These are phyloP conservation scores for Kodamaea nitidulidarum DNA, from an alignment of 805 yeast genomes.

Conservation along the genomic window DNA sequence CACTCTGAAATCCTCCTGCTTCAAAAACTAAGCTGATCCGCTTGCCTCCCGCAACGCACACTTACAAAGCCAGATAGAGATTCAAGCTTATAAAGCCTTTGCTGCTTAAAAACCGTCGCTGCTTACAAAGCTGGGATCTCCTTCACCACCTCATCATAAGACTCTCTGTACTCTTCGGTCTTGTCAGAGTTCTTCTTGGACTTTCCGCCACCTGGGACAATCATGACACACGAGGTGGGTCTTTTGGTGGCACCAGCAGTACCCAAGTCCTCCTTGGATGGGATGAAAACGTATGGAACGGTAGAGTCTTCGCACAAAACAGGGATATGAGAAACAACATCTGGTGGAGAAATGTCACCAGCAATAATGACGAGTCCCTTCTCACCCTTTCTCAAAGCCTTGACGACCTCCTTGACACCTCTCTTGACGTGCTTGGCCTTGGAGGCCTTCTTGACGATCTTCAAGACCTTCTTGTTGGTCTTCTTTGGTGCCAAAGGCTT, in stretches of 20 bases:
- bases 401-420: constrained; percentile 98
- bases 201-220: constrained; percentile 92
- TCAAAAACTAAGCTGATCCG: too few species aligned
- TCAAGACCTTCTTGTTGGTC: constrained; percentile 88
- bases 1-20: too few species aligned
- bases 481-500: constrained; percentile 94
- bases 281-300: constrained; percentile 90
- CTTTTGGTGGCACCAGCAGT: constrained; percentile 99
- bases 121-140: constrained; percentile 57
- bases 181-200: constrained; percentile 67
- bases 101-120: background rate
- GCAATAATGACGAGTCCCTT: constrained; percentile 96
- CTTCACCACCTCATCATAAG: constrained; percentile 89
- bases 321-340: constrained; percentile 95
- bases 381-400: constrained; percentile 96
- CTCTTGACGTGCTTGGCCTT: constrained; percentile 97
- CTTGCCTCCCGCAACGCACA: too few species aligned
- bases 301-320: constrained; percentile 92
- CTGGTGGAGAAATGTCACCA: constrained; percentile 97
- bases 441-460: constrained; percentile 95
- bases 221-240: constrained; percentile 97
- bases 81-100: too few species aligned
- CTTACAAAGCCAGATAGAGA: too few species aligned
- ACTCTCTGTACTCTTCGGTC: constrained; percentile 84
- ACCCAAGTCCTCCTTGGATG: constrained; percentile 97